Conservation (phyloP, 1,284 basidiomycete species). For the Apiotrichum domesticum region DNA sequence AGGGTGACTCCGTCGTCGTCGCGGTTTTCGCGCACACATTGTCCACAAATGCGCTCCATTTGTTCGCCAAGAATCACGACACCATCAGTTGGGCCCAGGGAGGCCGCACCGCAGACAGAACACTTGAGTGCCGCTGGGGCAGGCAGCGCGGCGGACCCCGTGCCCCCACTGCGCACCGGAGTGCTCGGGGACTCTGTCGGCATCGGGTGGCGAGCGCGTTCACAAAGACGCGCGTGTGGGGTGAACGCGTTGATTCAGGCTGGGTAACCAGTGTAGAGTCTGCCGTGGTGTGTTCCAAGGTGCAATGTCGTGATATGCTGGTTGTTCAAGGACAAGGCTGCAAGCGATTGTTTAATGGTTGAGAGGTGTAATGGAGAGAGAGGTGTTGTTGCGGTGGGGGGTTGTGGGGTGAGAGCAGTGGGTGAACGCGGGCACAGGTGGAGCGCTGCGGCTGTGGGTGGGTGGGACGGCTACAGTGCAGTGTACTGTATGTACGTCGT, state of each 20-base stretch:
- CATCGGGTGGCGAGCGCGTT: constrained; percentile 20
- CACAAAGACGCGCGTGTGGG: neutral
- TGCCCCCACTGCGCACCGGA: constrained; percentile 6
- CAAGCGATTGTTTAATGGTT: too few species aligned
- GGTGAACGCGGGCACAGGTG: too few species aligned
- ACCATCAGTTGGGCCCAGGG: constrained; percentile 14
- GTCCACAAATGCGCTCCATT: constrained; percentile 33
- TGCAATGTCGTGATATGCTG: too few species aligned
- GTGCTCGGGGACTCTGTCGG: constrained; percentile 34
- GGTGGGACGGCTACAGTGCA: too few species aligned
- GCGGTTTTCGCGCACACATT: constrained; percentile 20
- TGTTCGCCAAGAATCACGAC: constrained; percentile 21
- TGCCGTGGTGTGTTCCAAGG: too few species aligned
- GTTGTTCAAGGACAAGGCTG: too few species aligned
- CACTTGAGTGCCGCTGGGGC: constrained; percentile 32
- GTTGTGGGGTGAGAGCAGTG: too few species aligned
- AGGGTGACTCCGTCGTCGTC: neutral
- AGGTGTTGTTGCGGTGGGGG: too few species aligned
- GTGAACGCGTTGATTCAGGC: neutral
- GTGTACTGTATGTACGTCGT: too few species aligned
- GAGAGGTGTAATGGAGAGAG: too few species aligned
- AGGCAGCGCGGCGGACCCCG: constrained; percentile 4
- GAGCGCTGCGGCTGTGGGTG: too few species aligned
- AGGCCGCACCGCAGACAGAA: constrained; percentile 31
- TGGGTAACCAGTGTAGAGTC: too few species aligned